Evolutionary conservation across 768 basidiomycete species (phyloP).

Genomic region (Nidularia pulvinata): DNA sequence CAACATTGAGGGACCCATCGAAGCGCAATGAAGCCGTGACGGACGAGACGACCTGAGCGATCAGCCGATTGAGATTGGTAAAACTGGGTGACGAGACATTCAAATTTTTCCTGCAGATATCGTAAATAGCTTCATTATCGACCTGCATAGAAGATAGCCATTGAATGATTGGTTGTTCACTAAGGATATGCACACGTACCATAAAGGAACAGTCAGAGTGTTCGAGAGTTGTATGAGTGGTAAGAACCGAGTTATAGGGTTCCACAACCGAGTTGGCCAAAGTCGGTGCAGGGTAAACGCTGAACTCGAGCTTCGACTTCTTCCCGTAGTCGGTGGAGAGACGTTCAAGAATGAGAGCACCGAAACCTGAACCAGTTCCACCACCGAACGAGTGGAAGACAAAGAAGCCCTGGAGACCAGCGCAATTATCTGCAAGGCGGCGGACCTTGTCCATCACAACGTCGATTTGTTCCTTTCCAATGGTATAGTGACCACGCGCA

Average conservation of each 20-base stretch:
- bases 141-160: slow-evolving; percentile 47
- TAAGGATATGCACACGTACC: slow-evolving; percentile 40
- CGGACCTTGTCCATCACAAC: slow-evolving; percentile 96
- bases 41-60: slow-evolving; percentile 98
- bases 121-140: slow-evolving; percentile 99
- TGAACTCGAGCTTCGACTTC: slow-evolving; percentile 99
- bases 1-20: slow-evolving; percentile 97
- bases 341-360: slow-evolving; percentile 95
- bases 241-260: slow-evolving; percentile 97
- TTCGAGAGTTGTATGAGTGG: slow-evolving; percentile 98
- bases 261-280: slow-evolving; percentile 97
- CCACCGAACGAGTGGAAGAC: slow-evolving; percentile 99
- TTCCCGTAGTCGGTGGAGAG: slow-evolving; percentile 99
- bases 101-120: slow-evolving; percentile 98
- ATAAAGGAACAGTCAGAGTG: slow-evolving; percentile 99
- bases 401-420: slow-evolving; percentile 99
- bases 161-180: background rate
- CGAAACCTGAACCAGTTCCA: slow-evolving; percentile 99
- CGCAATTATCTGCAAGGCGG: slow-evolving; percentile 96
- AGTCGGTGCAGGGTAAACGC: slow-evolving; percentile 95
- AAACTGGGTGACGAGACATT: slow-evolving; percentile 86
- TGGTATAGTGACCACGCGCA: slow-evolving; percentile 98
- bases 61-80: slow-evolving; percentile 93
- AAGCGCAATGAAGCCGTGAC: slow-evolving; percentile 97
- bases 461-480: slow-evolving; percentile 99